Evolutionary conservation across 345 rosid species (phyloP).

Genomic region (Syzygium oleosum): DNA sequence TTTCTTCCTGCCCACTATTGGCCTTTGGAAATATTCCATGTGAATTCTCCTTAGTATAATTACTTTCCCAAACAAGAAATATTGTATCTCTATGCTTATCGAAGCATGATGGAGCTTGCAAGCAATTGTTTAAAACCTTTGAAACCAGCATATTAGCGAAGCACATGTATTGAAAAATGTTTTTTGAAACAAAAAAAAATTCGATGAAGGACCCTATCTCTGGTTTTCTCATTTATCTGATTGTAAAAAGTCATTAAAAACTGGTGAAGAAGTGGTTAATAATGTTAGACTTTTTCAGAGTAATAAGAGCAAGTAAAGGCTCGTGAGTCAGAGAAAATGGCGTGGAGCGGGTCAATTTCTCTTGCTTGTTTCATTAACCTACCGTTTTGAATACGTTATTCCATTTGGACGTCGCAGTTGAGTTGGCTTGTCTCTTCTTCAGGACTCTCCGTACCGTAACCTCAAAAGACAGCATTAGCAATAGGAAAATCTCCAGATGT

Average conservation of each 20-base stretch:
- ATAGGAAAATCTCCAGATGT: not conserved
- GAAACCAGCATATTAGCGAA: rapidly evolving
- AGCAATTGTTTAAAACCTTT: not conserved
- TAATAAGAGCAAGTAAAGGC: not conserved
- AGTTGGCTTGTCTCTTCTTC: not conserved
- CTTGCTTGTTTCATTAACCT: not conserved
- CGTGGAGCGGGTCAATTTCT: not conserved
- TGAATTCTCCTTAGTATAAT: not conserved
- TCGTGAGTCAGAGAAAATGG: not conserved
- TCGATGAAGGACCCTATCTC: not conserved
- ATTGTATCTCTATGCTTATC: not conserved
- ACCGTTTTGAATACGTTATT: not conserved
- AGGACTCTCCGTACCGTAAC: not conserved
- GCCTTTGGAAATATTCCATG: not conserved
- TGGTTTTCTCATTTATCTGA: not conserved
- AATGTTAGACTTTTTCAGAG: not conserved
- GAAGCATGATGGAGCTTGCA: not conserved
- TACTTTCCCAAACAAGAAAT: not conserved
- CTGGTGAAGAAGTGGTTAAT: not conserved
- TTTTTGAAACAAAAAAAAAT: not conserved
- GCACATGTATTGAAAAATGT: not conserved
- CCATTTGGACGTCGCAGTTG: not conserved
- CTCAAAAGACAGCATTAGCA: not conserved
- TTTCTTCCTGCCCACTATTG: not conserved
- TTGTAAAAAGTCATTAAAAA: not conserved